These are phyloP conservation scores for Chaetomiaceae sp. DNA, from an alignment of 2,329 filamentous ascomycete genomes.

Conservation along the genomic window DNA sequence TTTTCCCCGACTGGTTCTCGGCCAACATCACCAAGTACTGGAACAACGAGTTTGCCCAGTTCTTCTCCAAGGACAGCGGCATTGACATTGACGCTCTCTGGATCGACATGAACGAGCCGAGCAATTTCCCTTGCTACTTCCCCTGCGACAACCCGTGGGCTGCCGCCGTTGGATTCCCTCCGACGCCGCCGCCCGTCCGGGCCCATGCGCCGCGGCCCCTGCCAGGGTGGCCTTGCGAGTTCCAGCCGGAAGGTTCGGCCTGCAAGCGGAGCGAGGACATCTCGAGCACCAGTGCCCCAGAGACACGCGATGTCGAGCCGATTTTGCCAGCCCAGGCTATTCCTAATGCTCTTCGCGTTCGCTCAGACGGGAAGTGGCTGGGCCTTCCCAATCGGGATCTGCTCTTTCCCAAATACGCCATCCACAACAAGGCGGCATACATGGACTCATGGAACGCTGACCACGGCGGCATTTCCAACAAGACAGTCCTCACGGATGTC, in stretches of 20 bases:
- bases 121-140: constrained; percentile 46
- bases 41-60: constrained; percentile 61
- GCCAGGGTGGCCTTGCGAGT: constrained; percentile 63
- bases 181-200: constrained; percentile 58
- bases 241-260: constrained; percentile 53
- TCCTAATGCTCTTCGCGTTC: constrained; percentile 18
- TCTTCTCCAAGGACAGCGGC: constrained; percentile 61
- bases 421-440: constrained; percentile 57
- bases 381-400: constrained; percentile 61
- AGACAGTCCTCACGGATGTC: constrained; percentile 63
- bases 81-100: constrained; percentile 74
- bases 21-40: constrained; percentile 62
- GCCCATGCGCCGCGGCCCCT: constrained; percentile 55
- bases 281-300: constrained; percentile 3
- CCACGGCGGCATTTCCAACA: constrained; percentile 47
- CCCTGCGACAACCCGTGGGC: constrained; percentile 49
- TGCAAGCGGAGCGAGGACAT: constrained; percentile 31
- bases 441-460: constrained; percentile 38
- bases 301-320: constrained; percentile 13
- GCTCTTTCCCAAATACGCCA: constrained; percentile 60
- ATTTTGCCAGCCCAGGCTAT: not conserved
- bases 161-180: constrained; percentile 47
- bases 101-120: constrained; percentile 65
- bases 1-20: constrained; percentile 74
- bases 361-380: constrained; percentile 38